Base-by-base conservation (phyloP, 352 stramenopile genomes). In the Elongisporangium anandrum region DNA sequence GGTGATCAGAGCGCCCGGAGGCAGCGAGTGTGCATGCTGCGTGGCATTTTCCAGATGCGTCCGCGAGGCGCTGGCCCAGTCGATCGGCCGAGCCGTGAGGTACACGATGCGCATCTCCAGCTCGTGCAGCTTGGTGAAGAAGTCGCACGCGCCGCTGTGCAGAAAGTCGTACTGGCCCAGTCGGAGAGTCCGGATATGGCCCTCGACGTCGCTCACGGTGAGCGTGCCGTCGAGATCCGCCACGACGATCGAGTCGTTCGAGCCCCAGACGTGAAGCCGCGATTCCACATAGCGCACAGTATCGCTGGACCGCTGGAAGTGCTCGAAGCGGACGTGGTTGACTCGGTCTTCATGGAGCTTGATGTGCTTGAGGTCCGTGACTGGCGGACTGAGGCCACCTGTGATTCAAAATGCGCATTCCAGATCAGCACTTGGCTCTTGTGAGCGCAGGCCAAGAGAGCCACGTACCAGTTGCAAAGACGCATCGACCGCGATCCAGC, bases 101-200 rank as follows among this genome's bases (percentile, higher is more conserved):
- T 94, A 94, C 56, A 94, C 61, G 59, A 94, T 91, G 55, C 77
- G 81, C 59, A 94, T 64, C 7, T 75, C 65, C 8, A 94, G 58
- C 20, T 88, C 79, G 50, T 92, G 77, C 24, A 94, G 73, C 65
- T 90, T 91, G 41, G 64, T 85, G 65, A 91, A 94, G 52, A 94
- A 92, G 48, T 89, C 77, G 48, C 85, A 92, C 5, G 81, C 73
- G 52, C 85, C 85, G 13, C 72, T 69, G 72, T 94, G 85, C 20
- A 94, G 61, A 49, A 86, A 94, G 62, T 94, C 80, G 61, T 94
- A 92, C 66, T 94, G 85, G 0, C 82, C 85, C 10, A 94, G 73
- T 13, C 85, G 80, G 23, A 94, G 68, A 8, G 85, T 94, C 22
- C 85, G 82, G 61, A 94, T 94, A 66, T 94, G 85, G 50, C 85